Conservation (phyloP, 139 green algal species). For the Micractinium conductrix region DNA sequence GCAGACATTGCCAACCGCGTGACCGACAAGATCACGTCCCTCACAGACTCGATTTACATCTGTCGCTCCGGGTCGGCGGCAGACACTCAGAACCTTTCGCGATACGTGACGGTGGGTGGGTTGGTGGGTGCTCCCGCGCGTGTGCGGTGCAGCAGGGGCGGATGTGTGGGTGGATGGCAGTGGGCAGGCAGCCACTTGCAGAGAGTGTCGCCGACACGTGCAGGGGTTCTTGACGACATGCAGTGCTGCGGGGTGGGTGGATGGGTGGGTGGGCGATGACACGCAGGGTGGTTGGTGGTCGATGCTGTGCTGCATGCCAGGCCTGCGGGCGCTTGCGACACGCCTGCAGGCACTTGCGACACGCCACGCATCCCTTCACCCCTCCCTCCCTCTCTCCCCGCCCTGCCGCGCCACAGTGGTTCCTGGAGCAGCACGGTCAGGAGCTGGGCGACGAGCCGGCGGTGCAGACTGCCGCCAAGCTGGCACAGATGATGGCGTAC, state of each 20-base stretch:
- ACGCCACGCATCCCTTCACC: background rate
- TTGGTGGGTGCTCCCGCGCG: no score
- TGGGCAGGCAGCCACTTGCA: no score
- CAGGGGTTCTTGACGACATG: no score
- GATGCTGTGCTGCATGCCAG: no score
- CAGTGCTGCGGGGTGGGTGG: no score
- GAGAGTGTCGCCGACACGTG: no score
- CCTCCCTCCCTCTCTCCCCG: background rate
- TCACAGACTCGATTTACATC: conserved; percentile 76
- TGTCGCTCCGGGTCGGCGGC: conserved; percentile 85
- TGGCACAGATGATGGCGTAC: conserved; percentile 84
- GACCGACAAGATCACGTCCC: conserved; percentile 94
- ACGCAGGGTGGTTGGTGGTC: no score
- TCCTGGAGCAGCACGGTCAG: conserved; percentile 74
- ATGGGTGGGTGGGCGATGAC: no score
- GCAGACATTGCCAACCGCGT: conserved; percentile 90
- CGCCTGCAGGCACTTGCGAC: no score
- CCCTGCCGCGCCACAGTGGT: conserved; percentile 41
- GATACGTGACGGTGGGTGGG: conserved; percentile 70
- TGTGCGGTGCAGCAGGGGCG: no score
- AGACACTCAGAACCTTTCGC: conserved; percentile 88
- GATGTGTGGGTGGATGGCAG: no score
- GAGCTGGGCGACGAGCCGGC: conserved; percentile 69
- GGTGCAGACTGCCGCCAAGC: conserved; percentile 83
- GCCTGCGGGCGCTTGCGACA: no score